Conservation (phyloP, 352 stramenopile species). For the Pythium grandisporangium region DNA sequence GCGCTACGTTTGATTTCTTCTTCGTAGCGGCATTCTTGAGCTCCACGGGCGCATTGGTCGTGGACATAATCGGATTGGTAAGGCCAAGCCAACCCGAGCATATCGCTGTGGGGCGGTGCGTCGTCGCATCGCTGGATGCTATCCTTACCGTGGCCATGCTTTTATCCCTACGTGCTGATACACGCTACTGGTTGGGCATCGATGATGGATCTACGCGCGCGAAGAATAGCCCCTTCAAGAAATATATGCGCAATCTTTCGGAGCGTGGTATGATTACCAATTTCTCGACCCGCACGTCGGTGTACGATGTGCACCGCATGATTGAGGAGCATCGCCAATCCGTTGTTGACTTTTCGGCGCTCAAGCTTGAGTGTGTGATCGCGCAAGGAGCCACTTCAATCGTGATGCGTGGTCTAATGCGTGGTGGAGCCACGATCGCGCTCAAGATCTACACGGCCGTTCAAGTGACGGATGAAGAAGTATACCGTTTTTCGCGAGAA, state of each 20-base stretch:
- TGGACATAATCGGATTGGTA: conserved; percentile 35
- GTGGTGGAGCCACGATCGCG: conserved; percentile 46
- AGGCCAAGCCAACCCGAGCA: conserved; percentile 11
- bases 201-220: conserved; percentile 39
- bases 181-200: conserved; percentile 77
- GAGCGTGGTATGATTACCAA: conserved; percentile 83
- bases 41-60: conserved; percentile 28
- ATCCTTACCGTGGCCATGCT: conserved; percentile 63
- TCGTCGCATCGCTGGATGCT: conserved; percentile 44
- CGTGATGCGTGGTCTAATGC: conserved; percentile 66
- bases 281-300: conserved; percentile 80
- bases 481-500: conserved; percentile 71
- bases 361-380: conserved; percentile 70
- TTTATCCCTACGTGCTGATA: conserved; percentile 71
- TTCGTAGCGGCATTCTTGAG: conserved; percentile 52
- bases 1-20: conserved; percentile 79
- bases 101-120: conserved; percentile 23
- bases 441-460: conserved; percentile 85
- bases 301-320: conserved; percentile 86
- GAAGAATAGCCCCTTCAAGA: conserved; percentile 55
- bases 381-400: conserved; percentile 74
- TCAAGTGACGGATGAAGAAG: conserved; percentile 76
- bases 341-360: conserved; percentile 69
- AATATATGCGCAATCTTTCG: conserved; percentile 63
- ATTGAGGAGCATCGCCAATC: conserved; percentile 80